These are phyloP conservation scores for Hypsizygus ulmarius DNA, from an alignment of 1,284 basidiomycete species.

Conservation along the genomic window DNA sequence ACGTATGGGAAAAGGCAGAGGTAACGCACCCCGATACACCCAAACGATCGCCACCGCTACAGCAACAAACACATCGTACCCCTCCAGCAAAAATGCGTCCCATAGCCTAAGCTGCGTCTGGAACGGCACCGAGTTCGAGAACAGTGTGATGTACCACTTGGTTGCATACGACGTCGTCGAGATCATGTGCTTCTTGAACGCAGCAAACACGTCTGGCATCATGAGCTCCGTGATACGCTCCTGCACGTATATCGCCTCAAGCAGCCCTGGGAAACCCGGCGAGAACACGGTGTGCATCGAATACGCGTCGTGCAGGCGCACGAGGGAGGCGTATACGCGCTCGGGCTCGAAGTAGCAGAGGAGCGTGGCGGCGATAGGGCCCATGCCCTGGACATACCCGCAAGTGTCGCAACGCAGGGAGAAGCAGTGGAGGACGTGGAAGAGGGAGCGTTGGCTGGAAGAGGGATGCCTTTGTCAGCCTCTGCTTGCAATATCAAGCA, in stretches of 20 bases:
- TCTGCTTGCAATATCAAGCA: conserved; percentile 7
- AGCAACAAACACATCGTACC: conserved; percentile 84
- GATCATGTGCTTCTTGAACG: conserved; percentile 86
- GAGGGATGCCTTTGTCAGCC: not conserved
- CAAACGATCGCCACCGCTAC: conserved; percentile 88
- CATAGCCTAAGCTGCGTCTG: conserved; percentile 92
- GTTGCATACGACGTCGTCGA: conserved; percentile 94
- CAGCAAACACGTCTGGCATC: conserved; percentile 86
- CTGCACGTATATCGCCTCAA: conserved; percentile 94
- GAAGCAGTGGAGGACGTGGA: conserved; percentile 93
- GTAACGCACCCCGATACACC: conserved; percentile 72
- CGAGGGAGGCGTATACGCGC: conserved; percentile 81
- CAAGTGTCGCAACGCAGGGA: conserved; percentile 84
- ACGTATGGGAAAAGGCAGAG: conserved; percentile 7
- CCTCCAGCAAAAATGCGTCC: conserved; percentile 92
- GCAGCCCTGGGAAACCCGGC: conserved; percentile 93
- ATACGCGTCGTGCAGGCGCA: conserved; percentile 87
- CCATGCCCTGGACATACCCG: conserved; percentile 99
- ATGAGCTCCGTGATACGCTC: conserved; percentile 81
- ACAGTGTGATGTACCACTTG: conserved; percentile 99
- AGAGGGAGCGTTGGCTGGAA: conserved; percentile 85
- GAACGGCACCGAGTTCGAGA: conserved; percentile 95
- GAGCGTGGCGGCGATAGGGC: conserved; percentile 92
- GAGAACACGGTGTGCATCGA: conserved; percentile 86
- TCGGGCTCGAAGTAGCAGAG: conserved; percentile 92